phyloP scores from a whole-genome alignment of 768 basidiomycete species.

The Tulasnella sp. region DNA sequence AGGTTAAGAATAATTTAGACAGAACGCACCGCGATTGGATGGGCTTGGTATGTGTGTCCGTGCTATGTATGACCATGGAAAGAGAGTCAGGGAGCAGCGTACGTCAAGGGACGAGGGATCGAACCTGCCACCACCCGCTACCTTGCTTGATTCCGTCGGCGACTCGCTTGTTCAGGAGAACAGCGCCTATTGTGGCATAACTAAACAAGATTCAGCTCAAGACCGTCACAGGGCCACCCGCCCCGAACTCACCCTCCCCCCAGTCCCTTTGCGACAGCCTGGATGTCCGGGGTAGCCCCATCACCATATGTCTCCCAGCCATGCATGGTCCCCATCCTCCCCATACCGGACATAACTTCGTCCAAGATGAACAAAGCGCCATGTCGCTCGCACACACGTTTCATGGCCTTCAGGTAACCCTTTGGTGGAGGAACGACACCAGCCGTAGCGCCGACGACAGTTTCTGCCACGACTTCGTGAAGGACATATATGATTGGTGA shows the following conservation, averaged over 20 bases:
- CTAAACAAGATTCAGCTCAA: slow-evolving; percentile 45
- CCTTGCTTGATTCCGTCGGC: slow-evolving; percentile 67
- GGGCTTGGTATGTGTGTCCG: slow-evolving; percentile 82
- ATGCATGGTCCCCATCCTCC: slow-evolving; percentile 85
- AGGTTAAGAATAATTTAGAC: not conserved
- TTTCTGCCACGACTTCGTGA: slow-evolving; percentile 72
- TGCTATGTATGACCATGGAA: slow-evolving; percentile 46
- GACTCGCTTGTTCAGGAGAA: slow-evolving; percentile 73
- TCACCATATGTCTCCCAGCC: slow-evolving; percentile 86
- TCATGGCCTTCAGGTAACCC: slow-evolving; percentile 36
- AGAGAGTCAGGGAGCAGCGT: not conserved
- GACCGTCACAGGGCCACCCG: not conserved
- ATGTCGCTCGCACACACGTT: slow-evolving; percentile 58
- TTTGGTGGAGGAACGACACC: slow-evolving; percentile 74
- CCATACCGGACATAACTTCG: slow-evolving; percentile 93
- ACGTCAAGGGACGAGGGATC: not conserved
- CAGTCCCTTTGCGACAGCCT: slow-evolving; percentile 87
- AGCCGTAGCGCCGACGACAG: slow-evolving; percentile 84
- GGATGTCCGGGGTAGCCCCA: slow-evolving; percentile 76
- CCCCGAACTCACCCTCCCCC: slow-evolving; percentile 74
- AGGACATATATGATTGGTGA: slow-evolving; percentile 14
- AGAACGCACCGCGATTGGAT: slow-evolving; percentile 31
- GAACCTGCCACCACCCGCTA: slow-evolving; percentile 68
- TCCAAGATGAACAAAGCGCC: slow-evolving; percentile 75
- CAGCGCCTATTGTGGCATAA: slow-evolving; percentile 80